These are phyloP conservation scores for Solanum hybrid DNA, from an alignment of 305 asterid species.

Conservation along the genomic window DNA sequence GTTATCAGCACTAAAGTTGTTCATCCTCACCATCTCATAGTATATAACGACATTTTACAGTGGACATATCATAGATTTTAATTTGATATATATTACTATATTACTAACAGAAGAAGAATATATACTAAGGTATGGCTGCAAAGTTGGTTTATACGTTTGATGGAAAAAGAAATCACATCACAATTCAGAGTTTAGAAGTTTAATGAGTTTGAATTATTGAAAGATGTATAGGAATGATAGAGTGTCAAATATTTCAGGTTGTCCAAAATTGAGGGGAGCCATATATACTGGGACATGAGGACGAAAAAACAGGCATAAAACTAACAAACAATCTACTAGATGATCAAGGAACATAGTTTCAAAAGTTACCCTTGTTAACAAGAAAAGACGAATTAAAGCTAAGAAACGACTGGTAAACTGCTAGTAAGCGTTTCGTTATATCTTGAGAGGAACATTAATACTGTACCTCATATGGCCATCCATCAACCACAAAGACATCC, in stretches of 20 bases:
- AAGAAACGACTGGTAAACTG: neutral
- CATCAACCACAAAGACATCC: slow-evolving; percentile 47
- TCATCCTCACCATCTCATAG: neutral
- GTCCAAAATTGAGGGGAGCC: neutral
- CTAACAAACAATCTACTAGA: neutral
- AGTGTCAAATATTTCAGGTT: neutral
- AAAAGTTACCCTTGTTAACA: neutral
- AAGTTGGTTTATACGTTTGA: neutral
- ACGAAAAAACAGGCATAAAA: neutral
- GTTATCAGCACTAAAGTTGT: neutral
- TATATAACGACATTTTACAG: neutral
- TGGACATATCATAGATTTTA: neutral
- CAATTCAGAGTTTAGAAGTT: neutral
- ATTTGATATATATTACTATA: neutral
- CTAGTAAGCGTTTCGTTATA: neutral
- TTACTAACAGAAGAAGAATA: neutral
- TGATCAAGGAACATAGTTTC: neutral
- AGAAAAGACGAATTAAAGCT: neutral
- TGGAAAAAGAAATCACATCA: neutral
- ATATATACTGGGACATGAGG: neutral
- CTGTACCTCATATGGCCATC: slow-evolving; percentile 47
- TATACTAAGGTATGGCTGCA: neutral
- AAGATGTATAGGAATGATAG: neutral
- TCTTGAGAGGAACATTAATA: neutral
- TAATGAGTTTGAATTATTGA: neutral